Percentiles rank a stretch among this genome's conserved stretches.
Evolutionary conservation across 345 rosid species (phyloP).

Genomic region (Brassica rapa): DNA sequence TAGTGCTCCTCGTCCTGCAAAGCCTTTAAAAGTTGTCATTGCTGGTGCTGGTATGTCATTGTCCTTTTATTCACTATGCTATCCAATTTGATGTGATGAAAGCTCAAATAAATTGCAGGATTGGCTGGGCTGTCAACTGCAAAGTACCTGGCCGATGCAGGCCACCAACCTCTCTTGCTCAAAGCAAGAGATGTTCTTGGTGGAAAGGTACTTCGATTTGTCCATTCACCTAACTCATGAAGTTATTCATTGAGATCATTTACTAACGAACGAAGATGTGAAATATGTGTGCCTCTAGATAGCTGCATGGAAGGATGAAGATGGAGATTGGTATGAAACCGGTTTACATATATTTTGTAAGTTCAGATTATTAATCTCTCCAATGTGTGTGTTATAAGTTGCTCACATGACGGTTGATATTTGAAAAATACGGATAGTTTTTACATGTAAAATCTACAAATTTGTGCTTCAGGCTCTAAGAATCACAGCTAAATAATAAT

Average conservation of each 20-base stretch:
- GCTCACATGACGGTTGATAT: neutral
- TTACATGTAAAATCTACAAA: neutral
- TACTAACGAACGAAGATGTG: neutral
- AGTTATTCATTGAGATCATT: neutral
- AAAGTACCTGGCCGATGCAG: constrained; percentile 93
- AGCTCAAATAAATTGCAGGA: constrained; percentile 49
- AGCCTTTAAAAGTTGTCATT: constrained; percentile 77
- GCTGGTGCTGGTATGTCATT: constrained; percentile 82
- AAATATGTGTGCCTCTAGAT: constrained; percentile 48
- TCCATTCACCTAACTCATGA: neutral
- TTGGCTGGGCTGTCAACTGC: constrained; percentile 96
- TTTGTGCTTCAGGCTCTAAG: neutral
- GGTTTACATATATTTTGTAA: constrained; percentile 95
- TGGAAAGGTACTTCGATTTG: constrained; percentile 65
- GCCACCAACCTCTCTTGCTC: constrained; percentile 76
- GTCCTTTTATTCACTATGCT: neutral
- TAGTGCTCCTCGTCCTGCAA: constrained; percentile 61
- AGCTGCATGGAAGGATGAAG: constrained; percentile 94
- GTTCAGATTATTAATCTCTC: constrained; percentile 23
- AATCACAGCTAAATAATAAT: neutral
- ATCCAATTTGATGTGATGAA: constrained; percentile 56
- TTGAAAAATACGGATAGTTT: neutral
- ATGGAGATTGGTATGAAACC: constrained; percentile 95
- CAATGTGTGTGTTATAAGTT: neutral
- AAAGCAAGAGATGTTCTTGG: constrained; percentile 96